These are phyloP conservation scores for Aspergillus spinulosporus DNA, from an alignment of 2,329 filamentous ascomycete species.

Conservation along the genomic window DNA sequence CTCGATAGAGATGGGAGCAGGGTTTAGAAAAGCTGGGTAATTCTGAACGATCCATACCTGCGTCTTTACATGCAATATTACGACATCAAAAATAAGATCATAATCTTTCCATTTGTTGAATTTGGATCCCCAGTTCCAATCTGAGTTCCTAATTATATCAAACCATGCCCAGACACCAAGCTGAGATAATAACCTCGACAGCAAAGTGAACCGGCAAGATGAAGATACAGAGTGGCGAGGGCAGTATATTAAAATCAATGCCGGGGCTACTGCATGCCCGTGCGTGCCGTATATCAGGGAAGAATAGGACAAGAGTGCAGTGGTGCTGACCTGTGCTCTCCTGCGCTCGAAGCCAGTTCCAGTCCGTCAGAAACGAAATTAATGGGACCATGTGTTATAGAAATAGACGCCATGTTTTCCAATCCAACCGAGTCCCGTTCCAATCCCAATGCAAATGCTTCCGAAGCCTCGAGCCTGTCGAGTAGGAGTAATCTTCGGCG, in stretches of 20 bases:
- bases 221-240: conserved; percentile 11
- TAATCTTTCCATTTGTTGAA: not conserved
- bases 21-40: too few relatives aligned
- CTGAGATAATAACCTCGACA: not conserved
- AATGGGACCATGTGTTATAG: conserved; percentile 7
- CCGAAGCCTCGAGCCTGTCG: conserved; percentile 26
- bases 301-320: not conserved
- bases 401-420: conserved; percentile 13
- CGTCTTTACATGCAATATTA: too few relatives aligned
- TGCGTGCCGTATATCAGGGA: conserved; percentile 5
- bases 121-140: not conserved
- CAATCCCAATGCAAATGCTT: conserved; percentile 24
- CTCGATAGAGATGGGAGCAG: too few relatives aligned
- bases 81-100: not conserved
- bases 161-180: not conserved
- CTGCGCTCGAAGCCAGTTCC: conserved; percentile 2
- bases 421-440: conserved; percentile 16
- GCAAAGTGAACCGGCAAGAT: not conserved
- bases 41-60: too few relatives aligned
- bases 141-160: conserved; percentile 7
- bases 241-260: conserved; percentile 10
- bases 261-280: conserved; percentile 12
- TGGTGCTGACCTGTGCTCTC: not conserved
- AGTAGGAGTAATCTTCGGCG: conserved; percentile 17
- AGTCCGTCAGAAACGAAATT: conserved; percentile 4